Percentiles rank a stretch among this genome's conserved stretches.
Evolutionary conservation across 2,329 filamentous ascomycete species (phyloP).

Genomic region (Nothopassalora personata): DNA sequence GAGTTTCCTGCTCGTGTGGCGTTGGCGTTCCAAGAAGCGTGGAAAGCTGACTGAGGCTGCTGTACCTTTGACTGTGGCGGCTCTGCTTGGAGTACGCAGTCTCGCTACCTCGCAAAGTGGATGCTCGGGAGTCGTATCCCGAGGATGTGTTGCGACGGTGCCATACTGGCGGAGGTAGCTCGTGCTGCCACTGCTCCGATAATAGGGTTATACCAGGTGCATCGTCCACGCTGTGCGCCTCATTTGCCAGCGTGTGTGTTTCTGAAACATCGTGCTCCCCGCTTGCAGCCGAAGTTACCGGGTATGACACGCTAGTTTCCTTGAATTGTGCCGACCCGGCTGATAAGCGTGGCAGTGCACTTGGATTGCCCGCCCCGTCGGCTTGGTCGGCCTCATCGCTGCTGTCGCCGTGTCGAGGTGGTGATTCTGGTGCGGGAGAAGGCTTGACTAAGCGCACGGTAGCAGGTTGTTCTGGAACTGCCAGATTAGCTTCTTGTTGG

Average conservation of each 20-base stretch:
- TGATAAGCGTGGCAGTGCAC: conserved; percentile 15
- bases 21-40: conserved; percentile 29
- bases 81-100: conserved; percentile 19
- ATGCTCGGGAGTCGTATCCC: conserved; percentile 26
- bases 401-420: conserved; percentile 11
- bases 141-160: conserved; percentile 25
- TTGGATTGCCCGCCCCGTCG: conserved; percentile 9
- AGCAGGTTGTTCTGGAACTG: conserved; percentile 13
- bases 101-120: conserved; percentile 25
- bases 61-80: conserved; percentile 23
- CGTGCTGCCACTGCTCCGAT: conserved; percentile 18
- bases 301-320: conserved; percentile 24
- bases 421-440: conserved; percentile 22
- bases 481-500: conserved; percentile 11
- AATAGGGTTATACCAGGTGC: conserved; percentile 23
- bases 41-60: conserved; percentile 27
- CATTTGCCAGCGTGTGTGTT: conserved; percentile 20
- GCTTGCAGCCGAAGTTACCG: conserved; percentile 22
- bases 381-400: conserved; percentile 14
- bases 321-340: conserved; percentile 14
- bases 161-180: conserved; percentile 22
- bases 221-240: conserved; percentile 20
- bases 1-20: conserved; percentile 24
- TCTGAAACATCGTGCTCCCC: conserved; percentile 29
- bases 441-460: conserved; percentile 33